Conservation (phyloP, 441 rosid species). For the Euphorbia celastroides region DNA sequence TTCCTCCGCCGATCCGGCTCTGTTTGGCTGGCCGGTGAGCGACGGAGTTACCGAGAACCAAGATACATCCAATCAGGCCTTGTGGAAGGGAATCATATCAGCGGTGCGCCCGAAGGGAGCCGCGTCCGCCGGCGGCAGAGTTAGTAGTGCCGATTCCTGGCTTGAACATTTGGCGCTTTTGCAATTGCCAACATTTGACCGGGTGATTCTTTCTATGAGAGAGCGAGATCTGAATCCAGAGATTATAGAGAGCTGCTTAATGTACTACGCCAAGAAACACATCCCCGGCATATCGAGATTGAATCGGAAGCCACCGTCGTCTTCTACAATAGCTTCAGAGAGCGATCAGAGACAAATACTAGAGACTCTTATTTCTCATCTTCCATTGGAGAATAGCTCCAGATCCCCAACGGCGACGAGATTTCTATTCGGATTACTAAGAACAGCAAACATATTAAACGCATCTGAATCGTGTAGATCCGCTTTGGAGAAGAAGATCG, state of each 20-base stretch:
- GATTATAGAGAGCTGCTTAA: constrained; percentile 62
- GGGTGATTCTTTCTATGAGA: constrained; percentile 58
- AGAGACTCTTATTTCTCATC: constrained; percentile 56
- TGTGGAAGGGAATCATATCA: constrained; percentile 70
- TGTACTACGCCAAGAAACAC: constrained; percentile 59
- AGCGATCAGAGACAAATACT: constrained; percentile 64
- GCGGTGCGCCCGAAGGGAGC: constrained; percentile 83
- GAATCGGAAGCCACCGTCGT: constrained; percentile 46
- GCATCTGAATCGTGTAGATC: constrained; percentile 58
- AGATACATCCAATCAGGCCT: constrained; percentile 25
- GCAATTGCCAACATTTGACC: constrained; percentile 53
- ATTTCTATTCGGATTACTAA: constrained; percentile 68
- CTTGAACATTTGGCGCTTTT: constrained; percentile 65
- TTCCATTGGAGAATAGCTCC: constrained; percentile 59
- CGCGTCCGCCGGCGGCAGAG: constrained; percentile 31
- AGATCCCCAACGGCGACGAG: constrained; percentile 58
- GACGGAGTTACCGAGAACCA: constrained; percentile 23
- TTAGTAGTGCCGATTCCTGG: constrained; percentile 80
- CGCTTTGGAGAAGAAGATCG: constrained; percentile 70
- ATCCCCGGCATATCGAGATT: constrained; percentile 74
- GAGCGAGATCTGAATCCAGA: constrained; percentile 62
- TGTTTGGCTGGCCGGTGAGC: constrained; percentile 88
- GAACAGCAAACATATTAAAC: constrained; percentile 70
- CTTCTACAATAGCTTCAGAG: constrained; percentile 46
- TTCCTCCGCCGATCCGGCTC: constrained; percentile 75